Evolutionary conservation across 192 early-diverging fungal species (phyloP).

Genomic region (Entophlyctis luteolus): DNA sequence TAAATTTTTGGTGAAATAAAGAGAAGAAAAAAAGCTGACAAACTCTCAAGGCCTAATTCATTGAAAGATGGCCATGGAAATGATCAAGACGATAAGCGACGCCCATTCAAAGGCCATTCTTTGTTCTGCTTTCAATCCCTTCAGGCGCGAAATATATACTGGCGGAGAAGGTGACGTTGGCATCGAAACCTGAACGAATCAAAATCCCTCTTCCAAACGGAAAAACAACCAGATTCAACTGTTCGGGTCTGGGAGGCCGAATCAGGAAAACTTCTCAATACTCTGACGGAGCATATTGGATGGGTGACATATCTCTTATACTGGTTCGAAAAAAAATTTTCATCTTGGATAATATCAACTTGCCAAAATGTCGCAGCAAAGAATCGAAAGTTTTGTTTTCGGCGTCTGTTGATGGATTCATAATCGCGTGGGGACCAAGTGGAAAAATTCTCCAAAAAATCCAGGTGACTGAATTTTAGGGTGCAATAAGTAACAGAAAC

Average conservation of each 20-base stretch:
- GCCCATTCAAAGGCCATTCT: slow-evolving; percentile 53
- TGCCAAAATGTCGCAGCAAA: slow-evolving; percentile 31
- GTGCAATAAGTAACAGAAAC: neutral
- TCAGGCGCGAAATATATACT: slow-evolving; percentile 48
- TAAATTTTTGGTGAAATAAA: too few relatives aligned
- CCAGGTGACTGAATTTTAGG: slow-evolving; percentile 31
- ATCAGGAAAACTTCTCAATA: slow-evolving; percentile 44
- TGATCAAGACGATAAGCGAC: slow-evolving; percentile 42
- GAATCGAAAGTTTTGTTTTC: slow-evolving; percentile 57
- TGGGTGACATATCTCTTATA: slow-evolving; percentile 54
- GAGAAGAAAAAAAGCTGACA: too few relatives aligned
- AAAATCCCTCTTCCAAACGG: neutral
- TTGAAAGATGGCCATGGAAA: slow-evolving; percentile 53
- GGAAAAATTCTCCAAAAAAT: slow-evolving; percentile 55
- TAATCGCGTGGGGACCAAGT: slow-evolving; percentile 52
- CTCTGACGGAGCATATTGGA: slow-evolving; percentile 45
- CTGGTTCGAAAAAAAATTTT: slow-evolving; percentile 32
- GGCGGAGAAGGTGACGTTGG: slow-evolving; percentile 49
- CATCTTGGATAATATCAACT: neutral
- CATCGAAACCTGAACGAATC: neutral
- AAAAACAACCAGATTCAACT: slow-evolving; percentile 33
- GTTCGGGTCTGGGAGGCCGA: slow-evolving; percentile 56
- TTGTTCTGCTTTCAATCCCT: slow-evolving; percentile 51
- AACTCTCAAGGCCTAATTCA: too few relatives aligned
- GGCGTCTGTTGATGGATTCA: slow-evolving; percentile 49